Evolutionary conservation across 2,329 filamentous ascomycete species (phyloP).

Genomic region (Beauveria sp.): DNA sequence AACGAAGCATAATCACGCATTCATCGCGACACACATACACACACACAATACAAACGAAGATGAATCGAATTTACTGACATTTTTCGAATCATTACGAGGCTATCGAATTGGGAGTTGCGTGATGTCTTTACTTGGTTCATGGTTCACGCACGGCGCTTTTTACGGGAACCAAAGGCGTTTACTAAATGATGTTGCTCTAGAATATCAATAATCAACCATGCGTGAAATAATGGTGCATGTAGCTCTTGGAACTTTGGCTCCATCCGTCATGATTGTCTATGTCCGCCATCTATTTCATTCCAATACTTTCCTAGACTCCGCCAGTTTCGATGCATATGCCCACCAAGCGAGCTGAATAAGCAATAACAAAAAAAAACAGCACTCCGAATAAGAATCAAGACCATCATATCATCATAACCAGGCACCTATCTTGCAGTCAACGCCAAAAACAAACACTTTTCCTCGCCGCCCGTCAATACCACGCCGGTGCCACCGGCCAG

Average conservation of each 20-base stretch:
- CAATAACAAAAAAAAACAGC: background rate
- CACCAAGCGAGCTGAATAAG: background rate
- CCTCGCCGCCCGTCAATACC: conserved; percentile 31
- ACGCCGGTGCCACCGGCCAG: conserved; percentile 55
- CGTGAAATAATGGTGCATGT: background rate
- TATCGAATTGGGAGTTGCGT: background rate
- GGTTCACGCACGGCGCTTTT: background rate
- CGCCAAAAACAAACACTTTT: background rate
- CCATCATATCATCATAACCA: background rate
- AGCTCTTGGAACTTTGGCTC: background rate
- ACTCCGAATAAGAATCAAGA: background rate
- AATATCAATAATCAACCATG: background rate
- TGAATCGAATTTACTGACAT: background rate
- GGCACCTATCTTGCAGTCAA: background rate
- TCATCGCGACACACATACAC: background rate
- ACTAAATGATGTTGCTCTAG: background rate
- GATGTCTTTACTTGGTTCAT: background rate
- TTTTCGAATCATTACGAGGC: background rate
- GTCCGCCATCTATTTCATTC: background rate
- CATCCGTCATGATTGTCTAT: background rate
- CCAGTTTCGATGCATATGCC: background rate
- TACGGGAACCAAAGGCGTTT: background rate
- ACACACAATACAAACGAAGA: background rate
- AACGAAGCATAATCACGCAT: background rate
- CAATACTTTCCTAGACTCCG: background rate